Evolutionary conservation across 805 yeast species (phyloP), one percentile per base, ranked within the genome.

Genomic region (Wickerhamiella sorbophila): DNA sequence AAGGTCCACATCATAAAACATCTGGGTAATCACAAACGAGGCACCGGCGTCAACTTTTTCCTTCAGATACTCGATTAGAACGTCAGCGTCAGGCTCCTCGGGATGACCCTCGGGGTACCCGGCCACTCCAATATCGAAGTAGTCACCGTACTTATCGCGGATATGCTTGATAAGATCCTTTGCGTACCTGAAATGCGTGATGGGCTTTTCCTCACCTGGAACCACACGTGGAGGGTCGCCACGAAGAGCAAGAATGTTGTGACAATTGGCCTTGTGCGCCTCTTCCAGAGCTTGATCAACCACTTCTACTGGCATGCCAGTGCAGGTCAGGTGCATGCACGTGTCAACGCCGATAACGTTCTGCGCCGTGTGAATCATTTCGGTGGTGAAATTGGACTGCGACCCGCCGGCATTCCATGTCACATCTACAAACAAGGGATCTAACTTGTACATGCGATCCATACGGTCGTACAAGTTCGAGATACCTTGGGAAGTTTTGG

Each of bases 391-490:
- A 34, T 76, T 75, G 12, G 93, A 77, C 39, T 80, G 63, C 22
- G 93, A 71, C 4, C 97, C 97, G 33, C 98, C 98, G 3, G 98
- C 98, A 56, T 88, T 88, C 98, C 98, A 91, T 1, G 98, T 91
- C 48, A 91, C 82, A 58, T 91, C 98, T 45, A 91, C 77, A 61
- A 91, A 91, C 49, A 82, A 75, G 1, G 98, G 98, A 48, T 77
- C 78, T 53, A 85, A 68, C 49, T 82, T 84, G 61, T 83, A 85
- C 98, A 91, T 91, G 60, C 95, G 75, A 57, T 91, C 97, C 87
- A 91, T 88, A 58, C 98, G 72, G 60, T 91, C 97, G 64, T 87
- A 88, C 45, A 91, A 68, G 59, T 91, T 91, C 59, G 86, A 95
- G 19, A 88, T 91, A 58, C 98, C 98, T 61, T 91, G 96, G 18